These are phyloP conservation scores for Ustilago nuda DNA, from an alignment of 1,284 basidiomycete genomes.

Conservation along the genomic window DNA sequence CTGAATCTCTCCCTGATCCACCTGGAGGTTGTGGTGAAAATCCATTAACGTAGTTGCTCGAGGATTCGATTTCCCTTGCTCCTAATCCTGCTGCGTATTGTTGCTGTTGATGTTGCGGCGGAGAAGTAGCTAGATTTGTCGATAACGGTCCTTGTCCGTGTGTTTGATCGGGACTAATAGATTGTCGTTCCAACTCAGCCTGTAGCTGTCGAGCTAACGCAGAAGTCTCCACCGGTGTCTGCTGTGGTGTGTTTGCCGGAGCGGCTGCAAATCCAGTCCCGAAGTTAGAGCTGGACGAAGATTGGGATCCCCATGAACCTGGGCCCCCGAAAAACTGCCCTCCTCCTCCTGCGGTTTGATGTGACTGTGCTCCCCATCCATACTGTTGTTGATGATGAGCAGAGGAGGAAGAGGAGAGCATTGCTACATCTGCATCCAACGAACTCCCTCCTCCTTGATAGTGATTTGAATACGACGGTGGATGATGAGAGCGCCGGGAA, in stretches of 20 bases:
- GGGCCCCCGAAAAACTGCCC: conserved; percentile 30
- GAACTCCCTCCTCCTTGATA: conserved; percentile 14
- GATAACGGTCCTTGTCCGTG: background rate
- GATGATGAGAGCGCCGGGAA: background rate
- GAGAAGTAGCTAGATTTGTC: background rate
- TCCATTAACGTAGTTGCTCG: conserved; percentile 37
- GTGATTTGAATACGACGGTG: background rate
- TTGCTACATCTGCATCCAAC: conserved; percentile 49
- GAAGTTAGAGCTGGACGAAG: conserved; percentile 11
- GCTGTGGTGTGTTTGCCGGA: conserved; percentile 55
- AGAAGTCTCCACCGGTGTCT: conserved; percentile 53
- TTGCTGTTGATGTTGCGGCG: background rate
- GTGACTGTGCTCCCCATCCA: background rate
- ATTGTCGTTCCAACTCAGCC: conserved; percentile 38
- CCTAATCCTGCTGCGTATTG: background rate
- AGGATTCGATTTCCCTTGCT: background rate
- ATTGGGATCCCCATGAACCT: conserved; percentile 33
- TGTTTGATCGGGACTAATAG: background rate
- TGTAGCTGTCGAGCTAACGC: conserved; percentile 47
- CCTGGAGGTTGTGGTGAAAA: conserved; percentile 8
- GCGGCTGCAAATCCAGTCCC: conserved; percentile 31
- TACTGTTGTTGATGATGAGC: conserved; percentile 9
- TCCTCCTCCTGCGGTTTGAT: conserved; percentile 2
- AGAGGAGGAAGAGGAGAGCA: conserved; percentile 34
- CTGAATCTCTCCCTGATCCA: conserved; percentile 10